Conservation (phyloP, 169 alveolate genomes). For the Cryptosporidium viatorum region DNA sequence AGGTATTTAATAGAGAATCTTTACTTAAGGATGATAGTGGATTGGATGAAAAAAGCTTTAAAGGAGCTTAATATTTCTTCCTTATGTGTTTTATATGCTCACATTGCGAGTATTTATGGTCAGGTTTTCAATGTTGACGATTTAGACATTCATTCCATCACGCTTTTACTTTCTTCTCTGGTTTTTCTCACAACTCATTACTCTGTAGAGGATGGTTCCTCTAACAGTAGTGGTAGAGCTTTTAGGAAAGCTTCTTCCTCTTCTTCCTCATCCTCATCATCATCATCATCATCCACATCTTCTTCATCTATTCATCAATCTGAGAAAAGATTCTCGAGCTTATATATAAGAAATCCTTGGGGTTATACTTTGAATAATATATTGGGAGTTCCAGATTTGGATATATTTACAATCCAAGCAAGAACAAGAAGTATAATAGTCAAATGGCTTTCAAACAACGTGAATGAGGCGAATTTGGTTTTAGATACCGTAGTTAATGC, state of each 20-base stretch:
- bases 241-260: neutral
- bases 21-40: conserved; percentile 53
- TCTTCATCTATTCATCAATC: neutral
- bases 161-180: conserved; percentile 67
- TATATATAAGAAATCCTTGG: conserved; percentile 46
- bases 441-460: conserved; percentile 26
- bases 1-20: conserved; percentile 53
- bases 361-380: conserved; percentile 22
- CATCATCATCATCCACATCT: neutral
- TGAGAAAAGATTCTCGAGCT: conserved; percentile 3
- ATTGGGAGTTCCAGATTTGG: conserved; percentile 59
- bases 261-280: neutral
- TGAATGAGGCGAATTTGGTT: conserved; percentile 44
- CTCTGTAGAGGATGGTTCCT: conserved; percentile 52
- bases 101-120: conserved; percentile 66
- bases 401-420: conserved; percentile 30
- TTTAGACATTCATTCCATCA: conserved; percentile 22
- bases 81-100: conserved; percentile 76
- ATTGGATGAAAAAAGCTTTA: conserved; percentile 75
- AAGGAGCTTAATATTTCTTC: conserved; percentile 62
- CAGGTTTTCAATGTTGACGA: conserved; percentile 29
- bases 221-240: neutral
- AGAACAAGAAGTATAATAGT: conserved; percentile 35
- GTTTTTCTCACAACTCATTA: conserved; percentile 76
- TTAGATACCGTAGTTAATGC: conserved; percentile 58